These are phyloP conservation scores for Russula brevipes DNA, from an alignment of 768 basidiomycete species.

Conservation along the genomic window DNA sequence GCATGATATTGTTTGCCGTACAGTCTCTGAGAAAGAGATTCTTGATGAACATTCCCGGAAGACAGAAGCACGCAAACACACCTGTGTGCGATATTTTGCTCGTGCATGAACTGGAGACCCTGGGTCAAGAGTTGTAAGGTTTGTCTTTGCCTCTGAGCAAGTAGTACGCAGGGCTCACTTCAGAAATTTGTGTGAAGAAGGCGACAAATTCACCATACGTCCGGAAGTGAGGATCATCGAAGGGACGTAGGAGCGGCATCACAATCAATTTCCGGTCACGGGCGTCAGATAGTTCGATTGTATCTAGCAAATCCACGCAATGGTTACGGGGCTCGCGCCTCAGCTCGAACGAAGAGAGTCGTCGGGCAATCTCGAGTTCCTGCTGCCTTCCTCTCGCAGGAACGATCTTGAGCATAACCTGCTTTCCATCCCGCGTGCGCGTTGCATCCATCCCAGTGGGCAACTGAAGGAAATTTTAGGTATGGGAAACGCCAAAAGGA, in stretches of 20 bases:
- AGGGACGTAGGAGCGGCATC: slow-evolving; percentile 27
- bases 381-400: background rate
- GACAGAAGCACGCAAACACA: slow-evolving; percentile 29
- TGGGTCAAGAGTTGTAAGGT: background rate
- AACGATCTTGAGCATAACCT: slow-evolving; percentile 14
- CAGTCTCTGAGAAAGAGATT: background rate
- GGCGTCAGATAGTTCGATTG: background rate
- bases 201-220: background rate
- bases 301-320: background rate
- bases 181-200: background rate
- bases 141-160: background rate
- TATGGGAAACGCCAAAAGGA: background rate
- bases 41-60: slow-evolving; percentile 5
- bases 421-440: background rate
- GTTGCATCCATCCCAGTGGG: background rate
- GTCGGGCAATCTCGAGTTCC: background rate
- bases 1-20: slow-evolving; percentile 2
- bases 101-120: slow-evolving; percentile 28
- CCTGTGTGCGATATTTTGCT: slow-evolving; percentile 27
- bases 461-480: background rate
- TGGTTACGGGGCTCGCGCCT: slow-evolving; percentile 24
- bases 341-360: slow-evolving; percentile 19
- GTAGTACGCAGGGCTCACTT: background rate
- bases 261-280: background rate
- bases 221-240: slow-evolving; percentile 23